A percentile compares a stretch with the other conserved stretches of the same genome.
phyloP scores from a whole-genome alignment of 768 basidiomycete genomes.

The Boletales sp. region DNA sequence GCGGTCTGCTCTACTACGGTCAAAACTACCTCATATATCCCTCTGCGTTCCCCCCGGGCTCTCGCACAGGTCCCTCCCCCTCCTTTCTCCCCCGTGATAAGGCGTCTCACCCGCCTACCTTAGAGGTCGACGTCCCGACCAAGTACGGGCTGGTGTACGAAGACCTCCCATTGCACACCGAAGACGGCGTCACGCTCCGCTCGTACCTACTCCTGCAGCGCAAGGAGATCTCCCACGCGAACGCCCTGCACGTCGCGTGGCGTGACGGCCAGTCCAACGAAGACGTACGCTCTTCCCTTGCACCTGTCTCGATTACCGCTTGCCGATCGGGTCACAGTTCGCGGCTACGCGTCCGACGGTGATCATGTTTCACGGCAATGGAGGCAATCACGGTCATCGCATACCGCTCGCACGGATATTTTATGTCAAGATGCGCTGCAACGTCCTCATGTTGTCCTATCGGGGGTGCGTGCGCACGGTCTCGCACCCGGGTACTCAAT shows the following conservation, averaged over 20 bases:
- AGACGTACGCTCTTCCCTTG: constrained; percentile 39
- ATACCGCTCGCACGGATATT: constrained; percentile 86
- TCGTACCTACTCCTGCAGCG: constrained; percentile 76
- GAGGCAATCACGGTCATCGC: constrained; percentile 84
- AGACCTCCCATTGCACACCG: constrained; percentile 65
- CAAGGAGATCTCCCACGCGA: constrained; percentile 39
- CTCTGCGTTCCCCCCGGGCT: constrained; percentile 75
- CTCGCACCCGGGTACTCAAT: too few species aligned
- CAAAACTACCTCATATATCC: constrained; percentile 92
- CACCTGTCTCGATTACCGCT: not conserved
- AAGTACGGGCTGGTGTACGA: constrained; percentile 74
- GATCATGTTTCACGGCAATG: constrained; percentile 92
- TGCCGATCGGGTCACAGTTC: constrained; percentile 26
- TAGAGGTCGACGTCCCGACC: constrained; percentile 69
- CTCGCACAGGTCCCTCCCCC: constrained; percentile 75
- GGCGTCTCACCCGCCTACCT: too few species aligned
- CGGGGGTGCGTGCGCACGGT: constrained; percentile 58
- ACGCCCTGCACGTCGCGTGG: constrained; percentile 34
- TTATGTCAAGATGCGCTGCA: constrained; percentile 79
- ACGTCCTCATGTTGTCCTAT: constrained; percentile 93
- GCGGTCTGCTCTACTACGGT: constrained; percentile 77
- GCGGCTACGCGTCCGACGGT: constrained; percentile 70
- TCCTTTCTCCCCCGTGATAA: too few species aligned
- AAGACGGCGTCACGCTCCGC: constrained; percentile 68
- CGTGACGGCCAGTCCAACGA: constrained; percentile 48